Evolutionary conservation across 1,284 basidiomycete species (phyloP).

Genomic region (Sphagnurus paluster): DNA sequence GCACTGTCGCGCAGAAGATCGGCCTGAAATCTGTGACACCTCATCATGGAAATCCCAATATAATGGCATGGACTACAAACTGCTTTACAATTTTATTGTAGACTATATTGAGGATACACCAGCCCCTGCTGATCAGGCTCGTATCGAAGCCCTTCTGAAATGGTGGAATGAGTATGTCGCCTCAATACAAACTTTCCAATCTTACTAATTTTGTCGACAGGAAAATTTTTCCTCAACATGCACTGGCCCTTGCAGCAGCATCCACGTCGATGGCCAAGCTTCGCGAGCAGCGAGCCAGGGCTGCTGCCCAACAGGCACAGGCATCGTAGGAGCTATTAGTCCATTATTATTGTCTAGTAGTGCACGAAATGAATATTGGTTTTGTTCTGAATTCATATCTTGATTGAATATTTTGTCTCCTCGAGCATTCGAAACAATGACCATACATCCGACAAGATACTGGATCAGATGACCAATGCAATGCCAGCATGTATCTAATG

Average conservation of each 20-base stretch:
- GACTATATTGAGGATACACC: constrained; percentile 26
- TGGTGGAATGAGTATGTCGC: constrained; percentile 25
- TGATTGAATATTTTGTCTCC: too few relatives aligned
- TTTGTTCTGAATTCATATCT: too few relatives aligned
- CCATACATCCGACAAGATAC: too few relatives aligned
- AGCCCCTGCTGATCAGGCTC: constrained; percentile 8
- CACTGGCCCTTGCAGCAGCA: neutral
- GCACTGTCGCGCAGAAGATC: constrained; percentile 5
- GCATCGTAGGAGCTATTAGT: too few relatives aligned
- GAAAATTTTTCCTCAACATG: neutral
- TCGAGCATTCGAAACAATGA: too few relatives aligned
- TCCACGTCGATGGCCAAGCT: neutral
- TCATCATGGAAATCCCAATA: constrained; percentile 22
- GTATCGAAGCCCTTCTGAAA: constrained; percentile 15
- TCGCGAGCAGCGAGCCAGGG: too few relatives aligned
- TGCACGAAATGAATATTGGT: too few relatives aligned
- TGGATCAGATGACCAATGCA: too few relatives aligned
- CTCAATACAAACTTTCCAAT: neutral
- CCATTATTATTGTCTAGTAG: too few relatives aligned
- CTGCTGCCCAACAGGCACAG: neutral
- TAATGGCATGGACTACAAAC: constrained; percentile 21
- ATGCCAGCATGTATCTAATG: too few relatives aligned
- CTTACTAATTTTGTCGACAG: neutral
- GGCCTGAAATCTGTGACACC: constrained; percentile 4
- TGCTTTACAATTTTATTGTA: constrained; percentile 25